Evolutionary conservation across 805 yeast genomes (phyloP).

Genomic region (Lachancea kluyveri): DNA sequence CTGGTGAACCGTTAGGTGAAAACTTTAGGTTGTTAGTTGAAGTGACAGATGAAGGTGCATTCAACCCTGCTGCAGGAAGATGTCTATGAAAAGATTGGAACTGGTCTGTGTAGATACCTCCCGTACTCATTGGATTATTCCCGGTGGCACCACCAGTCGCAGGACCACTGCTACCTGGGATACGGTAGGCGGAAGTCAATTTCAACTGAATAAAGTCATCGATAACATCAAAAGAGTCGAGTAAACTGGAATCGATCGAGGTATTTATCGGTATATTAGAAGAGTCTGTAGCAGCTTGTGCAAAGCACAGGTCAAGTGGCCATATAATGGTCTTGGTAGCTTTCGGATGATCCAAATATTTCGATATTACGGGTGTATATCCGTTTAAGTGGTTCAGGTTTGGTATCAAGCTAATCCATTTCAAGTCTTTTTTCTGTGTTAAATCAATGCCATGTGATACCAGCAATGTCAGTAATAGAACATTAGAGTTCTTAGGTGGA

Average conservation of each 20-base stretch:
- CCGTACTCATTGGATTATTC: constrained; percentile 27
- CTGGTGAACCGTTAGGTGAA: constrained; percentile 4
- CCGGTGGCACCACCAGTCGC: constrained; percentile 15
- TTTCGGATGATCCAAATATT: constrained; percentile 44
- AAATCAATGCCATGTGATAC: constrained; percentile 34
- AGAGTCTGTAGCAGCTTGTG: constrained; percentile 39
- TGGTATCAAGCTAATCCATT: constrained; percentile 67
- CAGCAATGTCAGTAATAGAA: constrained; percentile 32
- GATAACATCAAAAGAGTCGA: constrained; percentile 33
- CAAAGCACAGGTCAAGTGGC: constrained; percentile 64
- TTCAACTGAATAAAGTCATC: constrained; percentile 35
- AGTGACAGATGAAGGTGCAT: background rate
- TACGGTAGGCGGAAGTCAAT: constrained; percentile 34
- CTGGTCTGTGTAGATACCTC: constrained; percentile 29
- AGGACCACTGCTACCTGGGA: constrained; percentile 28
- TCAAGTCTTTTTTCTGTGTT: constrained; percentile 22
- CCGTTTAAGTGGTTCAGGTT: constrained; percentile 63
- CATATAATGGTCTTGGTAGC: constrained; percentile 56
- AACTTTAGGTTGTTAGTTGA: constrained; percentile 1
- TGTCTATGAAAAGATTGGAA: constrained; percentile 24
- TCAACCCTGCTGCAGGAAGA: constrained; percentile 5
- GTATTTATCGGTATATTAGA: constrained; percentile 2
- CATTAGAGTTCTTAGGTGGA: constrained; percentile 38
- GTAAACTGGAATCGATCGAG: constrained; percentile 12
- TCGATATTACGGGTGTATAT: constrained; percentile 55